Conservation (phyloP, 2,329 filamentous ascomycete genomes). For the Sporothrix humicola region DNA sequence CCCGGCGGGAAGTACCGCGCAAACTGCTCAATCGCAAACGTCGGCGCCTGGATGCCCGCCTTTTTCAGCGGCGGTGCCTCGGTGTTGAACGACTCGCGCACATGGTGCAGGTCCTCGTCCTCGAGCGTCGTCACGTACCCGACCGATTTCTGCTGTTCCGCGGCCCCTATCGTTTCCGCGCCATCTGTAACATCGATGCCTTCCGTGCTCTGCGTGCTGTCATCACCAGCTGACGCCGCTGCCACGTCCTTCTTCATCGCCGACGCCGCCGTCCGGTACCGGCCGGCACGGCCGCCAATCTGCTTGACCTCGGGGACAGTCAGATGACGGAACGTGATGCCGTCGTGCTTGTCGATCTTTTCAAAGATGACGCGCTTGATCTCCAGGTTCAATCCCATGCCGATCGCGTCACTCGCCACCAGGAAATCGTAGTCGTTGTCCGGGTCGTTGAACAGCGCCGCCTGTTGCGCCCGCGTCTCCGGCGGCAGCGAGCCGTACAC, state of each 20-base stretch:
- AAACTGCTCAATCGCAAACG: constrained; percentile 74
- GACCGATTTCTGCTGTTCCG: constrained; percentile 30
- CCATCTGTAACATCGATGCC: neutral
- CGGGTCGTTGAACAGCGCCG: constrained; percentile 90
- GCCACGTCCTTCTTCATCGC: constrained; percentile 44
- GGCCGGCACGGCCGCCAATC: constrained; percentile 89
- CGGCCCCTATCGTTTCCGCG: no score
- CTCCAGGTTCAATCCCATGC: constrained; percentile 94
- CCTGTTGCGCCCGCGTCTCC: constrained; percentile 90
- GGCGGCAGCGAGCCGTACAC: constrained; percentile 92
- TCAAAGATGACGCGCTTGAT: constrained; percentile 93
- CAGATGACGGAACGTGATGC: constrained; percentile 61
- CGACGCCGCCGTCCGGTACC: constrained; percentile 75
- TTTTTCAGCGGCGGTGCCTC: constrained; percentile 69
- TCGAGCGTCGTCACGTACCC: constrained; percentile 84
- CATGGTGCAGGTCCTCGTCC: constrained; percentile 65
- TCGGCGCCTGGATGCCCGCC: constrained; percentile 77
- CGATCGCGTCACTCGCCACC: constrained; percentile 79
- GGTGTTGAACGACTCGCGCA: constrained; percentile 66
- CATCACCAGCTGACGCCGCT: no score
- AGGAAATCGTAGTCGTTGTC: constrained; percentile 94
- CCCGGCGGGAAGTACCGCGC: constrained; percentile 78
- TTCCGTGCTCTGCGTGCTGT: no score
- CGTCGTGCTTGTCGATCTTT: constrained; percentile 73
- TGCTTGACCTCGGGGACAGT: constrained; percentile 85